These are phyloP conservation scores for Achlya hypogyna DNA, from an alignment of 352 stramenopile species.

Conservation along the genomic window DNA sequence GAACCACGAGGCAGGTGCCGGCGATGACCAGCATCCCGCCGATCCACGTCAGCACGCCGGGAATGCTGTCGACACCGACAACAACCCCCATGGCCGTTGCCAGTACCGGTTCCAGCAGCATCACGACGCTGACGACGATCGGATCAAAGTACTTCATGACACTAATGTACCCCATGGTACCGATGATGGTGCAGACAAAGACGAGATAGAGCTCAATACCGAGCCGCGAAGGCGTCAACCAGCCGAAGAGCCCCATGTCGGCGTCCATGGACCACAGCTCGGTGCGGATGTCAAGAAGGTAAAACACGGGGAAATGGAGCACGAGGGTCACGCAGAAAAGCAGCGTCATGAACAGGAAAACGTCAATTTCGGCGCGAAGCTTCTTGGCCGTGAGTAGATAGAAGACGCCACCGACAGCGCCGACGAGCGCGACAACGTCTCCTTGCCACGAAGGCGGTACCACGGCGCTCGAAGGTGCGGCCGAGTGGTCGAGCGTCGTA, in stretches of 20 bases:
- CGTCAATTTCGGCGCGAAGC: constrained; percentile 55
- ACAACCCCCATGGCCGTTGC: constrained; percentile 64
- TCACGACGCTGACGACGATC: constrained; percentile 83
- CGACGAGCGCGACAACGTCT: constrained; percentile 65
- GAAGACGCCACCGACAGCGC: constrained; percentile 57
- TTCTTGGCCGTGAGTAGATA: constrained; percentile 75
- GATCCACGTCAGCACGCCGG: constrained; percentile 56
- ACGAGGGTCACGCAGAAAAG: constrained; percentile 60
- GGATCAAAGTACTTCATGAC: constrained; percentile 92
- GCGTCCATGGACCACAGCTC: constrained; percentile 33
- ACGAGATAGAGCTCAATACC: constrained; percentile 74
- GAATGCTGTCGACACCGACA: constrained; percentile 62
- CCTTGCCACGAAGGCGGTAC: constrained; percentile 37
- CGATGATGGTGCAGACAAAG: constrained; percentile 79
- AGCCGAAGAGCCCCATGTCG: constrained; percentile 75
- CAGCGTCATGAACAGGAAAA: constrained; percentile 55
- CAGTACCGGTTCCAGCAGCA: constrained; percentile 81
- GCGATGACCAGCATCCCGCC: constrained; percentile 66
- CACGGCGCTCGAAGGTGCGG: constrained; percentile 20
- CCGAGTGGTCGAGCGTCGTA: constrained; percentile 57
- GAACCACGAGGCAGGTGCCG: constrained; percentile 70
- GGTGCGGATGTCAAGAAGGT: constrained; percentile 43
- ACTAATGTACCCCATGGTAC: constrained; percentile 84
- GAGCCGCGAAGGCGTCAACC: constrained; percentile 56
- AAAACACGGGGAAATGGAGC: constrained; percentile 62